These are phyloP conservation scores for Symbiodinium natans DNA, from an alignment of 73 alveolate genomes.

Conservation along the genomic window DNA sequence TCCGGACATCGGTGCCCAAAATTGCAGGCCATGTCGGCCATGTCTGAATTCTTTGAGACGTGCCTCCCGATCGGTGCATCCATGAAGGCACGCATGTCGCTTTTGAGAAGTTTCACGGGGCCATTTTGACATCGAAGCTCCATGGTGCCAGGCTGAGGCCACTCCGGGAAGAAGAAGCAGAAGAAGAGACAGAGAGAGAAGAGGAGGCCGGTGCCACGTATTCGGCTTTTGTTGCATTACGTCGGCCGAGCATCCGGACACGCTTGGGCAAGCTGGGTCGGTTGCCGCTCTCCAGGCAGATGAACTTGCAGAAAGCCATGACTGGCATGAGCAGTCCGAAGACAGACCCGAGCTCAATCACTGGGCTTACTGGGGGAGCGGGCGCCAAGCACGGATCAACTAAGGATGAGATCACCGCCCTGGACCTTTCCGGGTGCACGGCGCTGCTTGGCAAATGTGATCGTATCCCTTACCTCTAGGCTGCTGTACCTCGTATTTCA, in stretches of 20 bases:
- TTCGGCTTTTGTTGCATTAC: too few relatives aligned
- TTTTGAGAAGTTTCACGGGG: too few relatives aligned
- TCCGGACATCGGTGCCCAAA: too few relatives aligned
- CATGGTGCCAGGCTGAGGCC: background rate
- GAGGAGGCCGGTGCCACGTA: slow-evolving; percentile 5
- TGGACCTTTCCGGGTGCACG: background rate
- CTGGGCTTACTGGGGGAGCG: too few relatives aligned
- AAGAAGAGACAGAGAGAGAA: slow-evolving; percentile 72
- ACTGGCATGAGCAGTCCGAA: background rate
- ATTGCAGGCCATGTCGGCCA: too few relatives aligned
- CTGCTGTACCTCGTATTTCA: background rate
- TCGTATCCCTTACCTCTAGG: background rate
- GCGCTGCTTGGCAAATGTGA: background rate
- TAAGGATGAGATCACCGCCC: background rate
- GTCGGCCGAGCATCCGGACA: too few relatives aligned
- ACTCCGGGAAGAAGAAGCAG: slow-evolving; percentile 52
- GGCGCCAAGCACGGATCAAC: too few relatives aligned
- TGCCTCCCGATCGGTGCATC: background rate
- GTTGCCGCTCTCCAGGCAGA: background rate
- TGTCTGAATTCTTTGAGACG: background rate
- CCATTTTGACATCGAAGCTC: too few relatives aligned
- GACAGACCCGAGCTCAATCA: background rate
- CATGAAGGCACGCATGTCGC: too few relatives aligned
- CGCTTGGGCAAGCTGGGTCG: too few relatives aligned
- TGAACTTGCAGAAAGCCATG: background rate